A percentile compares a stretch with the other conserved stretches of the same genome.
Conservation (phyloP, 306 rosid genomes). For the Canavalia ensiformis region DNA sequence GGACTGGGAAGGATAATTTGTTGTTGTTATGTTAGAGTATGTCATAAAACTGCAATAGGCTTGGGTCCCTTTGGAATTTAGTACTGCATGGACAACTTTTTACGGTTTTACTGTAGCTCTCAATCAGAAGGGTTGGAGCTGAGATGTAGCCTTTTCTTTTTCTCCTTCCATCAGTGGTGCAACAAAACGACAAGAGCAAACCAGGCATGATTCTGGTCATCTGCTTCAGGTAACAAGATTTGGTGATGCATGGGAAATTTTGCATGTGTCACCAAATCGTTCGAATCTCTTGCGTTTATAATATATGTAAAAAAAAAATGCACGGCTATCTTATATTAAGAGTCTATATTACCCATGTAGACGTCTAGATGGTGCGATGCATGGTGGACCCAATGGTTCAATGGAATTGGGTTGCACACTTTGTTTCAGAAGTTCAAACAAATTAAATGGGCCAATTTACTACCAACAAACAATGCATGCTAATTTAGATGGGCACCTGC, state of each 20-base stretch:
- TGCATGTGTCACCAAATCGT: slow-evolving; percentile 44
- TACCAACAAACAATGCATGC: slow-evolving; percentile 47
- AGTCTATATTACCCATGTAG: slow-evolving; percentile 6
- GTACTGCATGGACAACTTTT: slow-evolving; percentile 47
- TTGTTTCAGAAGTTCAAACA: slow-evolving; percentile 35
- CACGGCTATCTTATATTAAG: slow-evolving; percentile 26
- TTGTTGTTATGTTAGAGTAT: slow-evolving; percentile 45
- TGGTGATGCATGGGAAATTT: slow-evolving; percentile 41
- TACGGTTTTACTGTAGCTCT: slow-evolving; percentile 48
- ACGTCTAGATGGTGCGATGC: neutral
- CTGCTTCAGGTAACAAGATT: slow-evolving; percentile 37
- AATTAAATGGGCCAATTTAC: slow-evolving; percentile 38
- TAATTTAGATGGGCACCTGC: slow-evolving; percentile 47
- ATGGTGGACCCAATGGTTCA: slow-evolving; percentile 48
- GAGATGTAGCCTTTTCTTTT: slow-evolving; percentile 5
- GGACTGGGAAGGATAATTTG: slow-evolving; percentile 49
- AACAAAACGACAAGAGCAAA: slow-evolving; percentile 45
- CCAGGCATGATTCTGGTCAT: slow-evolving; percentile 40
- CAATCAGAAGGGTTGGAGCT: slow-evolving; percentile 29
- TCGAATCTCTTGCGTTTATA: slow-evolving; percentile 28
- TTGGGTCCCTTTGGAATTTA: slow-evolving; percentile 54
- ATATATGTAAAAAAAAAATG: slow-evolving; percentile 5
- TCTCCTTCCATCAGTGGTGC: neutral
- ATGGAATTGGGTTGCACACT: slow-evolving; percentile 44
- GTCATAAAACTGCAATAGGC: slow-evolving; percentile 48